Percentiles rank a stretch among this genome's conserved stretches.
Conservation (phyloP, 768 basidiomycete species). For the Xerocomellus chrysenteron region DNA sequence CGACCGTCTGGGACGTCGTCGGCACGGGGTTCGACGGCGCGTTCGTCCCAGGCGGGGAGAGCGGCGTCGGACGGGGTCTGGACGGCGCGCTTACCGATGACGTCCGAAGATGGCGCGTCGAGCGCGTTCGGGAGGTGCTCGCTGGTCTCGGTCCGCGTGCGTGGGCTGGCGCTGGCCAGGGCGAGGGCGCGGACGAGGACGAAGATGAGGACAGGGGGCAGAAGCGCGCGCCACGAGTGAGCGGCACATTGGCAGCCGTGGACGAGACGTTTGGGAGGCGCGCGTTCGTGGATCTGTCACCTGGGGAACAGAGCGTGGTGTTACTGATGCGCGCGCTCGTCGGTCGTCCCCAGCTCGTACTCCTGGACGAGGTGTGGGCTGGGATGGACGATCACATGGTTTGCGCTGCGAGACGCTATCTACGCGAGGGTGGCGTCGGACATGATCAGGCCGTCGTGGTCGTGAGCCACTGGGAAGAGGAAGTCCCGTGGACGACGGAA, state of each 20-base stretch:
- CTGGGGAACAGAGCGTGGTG: conserved; percentile 77
- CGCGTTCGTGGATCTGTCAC: conserved; percentile 62
- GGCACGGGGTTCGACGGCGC: conserved; percentile 89
- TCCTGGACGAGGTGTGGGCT: conserved; percentile 91
- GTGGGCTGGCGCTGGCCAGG: conserved; percentile 35
- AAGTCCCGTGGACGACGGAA: conserved; percentile 74
- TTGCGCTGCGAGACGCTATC: conserved; percentile 55
- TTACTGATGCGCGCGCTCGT: conserved; percentile 87
- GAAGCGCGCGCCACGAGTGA: background rate
- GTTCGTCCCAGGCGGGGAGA: conserved; percentile 54
- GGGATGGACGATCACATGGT: conserved; percentile 89
- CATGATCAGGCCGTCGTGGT: conserved; percentile 75
- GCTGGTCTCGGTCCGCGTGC: conserved; percentile 57
- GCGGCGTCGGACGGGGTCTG: conserved; percentile 47
- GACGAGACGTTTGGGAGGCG: conserved; percentile 46
- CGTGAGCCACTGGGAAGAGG: conserved; percentile 89
- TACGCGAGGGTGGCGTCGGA: conserved; percentile 53
- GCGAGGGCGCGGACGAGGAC: background rate
- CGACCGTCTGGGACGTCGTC: conserved; percentile 76
- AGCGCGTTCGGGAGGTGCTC: conserved; percentile 58
- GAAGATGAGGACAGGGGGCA: no score
- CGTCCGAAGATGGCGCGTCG: conserved; percentile 39
- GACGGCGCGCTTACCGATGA: conserved; percentile 36
- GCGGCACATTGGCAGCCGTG: background rate
- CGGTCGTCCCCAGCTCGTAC: conserved; percentile 64